Evolutionary conservation across 2,329 filamentous ascomycete genomes (phyloP), one percentile per base, ranked within the genome.

Genomic region (Talaromyces amestolkiae): DNA sequence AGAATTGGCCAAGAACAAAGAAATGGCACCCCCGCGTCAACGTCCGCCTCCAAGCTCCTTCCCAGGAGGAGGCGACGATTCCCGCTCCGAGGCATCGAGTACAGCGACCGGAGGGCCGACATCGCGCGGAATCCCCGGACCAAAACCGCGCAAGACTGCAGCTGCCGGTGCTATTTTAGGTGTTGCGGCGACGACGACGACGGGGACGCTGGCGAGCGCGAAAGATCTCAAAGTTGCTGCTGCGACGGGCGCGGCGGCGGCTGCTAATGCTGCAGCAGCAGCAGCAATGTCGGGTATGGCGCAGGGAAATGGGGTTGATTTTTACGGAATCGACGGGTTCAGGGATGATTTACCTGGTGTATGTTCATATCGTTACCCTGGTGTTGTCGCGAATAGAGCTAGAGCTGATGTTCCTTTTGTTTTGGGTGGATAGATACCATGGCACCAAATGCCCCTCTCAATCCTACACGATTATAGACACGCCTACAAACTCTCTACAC

Each of bases 381-480:
- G 5, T 37, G 35, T 37, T 37, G 35, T 13, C 35, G 3, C 3
- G 9, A 37, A 13, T 37, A 37, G 27, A 54, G 51, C n/a, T 35
- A 35, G 27, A 54, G 51, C n/a, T 35, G 19, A 19, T 19, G 51
- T 2, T 11, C 37, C 11, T 13, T 17, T 11, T 35, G 3, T 13
- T 17, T n/a, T 11, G 24, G 3, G 15, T 10, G 15, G 19, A 37
- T 47, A 82, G 80, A 78, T 82, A 65, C 70, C 76, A 62, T 82
- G 80, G 80, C 70, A 77, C 53, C 73, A 76, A 41, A 76, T 81
- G 70, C 76, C 79, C 37, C 74, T 79, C 68, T 74, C 78, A 17
- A 75, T 81, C 68, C 80, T 83, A 56, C 79, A 83, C 70, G 76
- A 79, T 67, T 83, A 83, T 72, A 78, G 81, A 65, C 79, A 82